Evolutionary conservation across 2,329 filamentous ascomycete species (phyloP), one percentile per base, ranked within the genome.

Genomic region (Epichloe brachyelytri): DNA sequence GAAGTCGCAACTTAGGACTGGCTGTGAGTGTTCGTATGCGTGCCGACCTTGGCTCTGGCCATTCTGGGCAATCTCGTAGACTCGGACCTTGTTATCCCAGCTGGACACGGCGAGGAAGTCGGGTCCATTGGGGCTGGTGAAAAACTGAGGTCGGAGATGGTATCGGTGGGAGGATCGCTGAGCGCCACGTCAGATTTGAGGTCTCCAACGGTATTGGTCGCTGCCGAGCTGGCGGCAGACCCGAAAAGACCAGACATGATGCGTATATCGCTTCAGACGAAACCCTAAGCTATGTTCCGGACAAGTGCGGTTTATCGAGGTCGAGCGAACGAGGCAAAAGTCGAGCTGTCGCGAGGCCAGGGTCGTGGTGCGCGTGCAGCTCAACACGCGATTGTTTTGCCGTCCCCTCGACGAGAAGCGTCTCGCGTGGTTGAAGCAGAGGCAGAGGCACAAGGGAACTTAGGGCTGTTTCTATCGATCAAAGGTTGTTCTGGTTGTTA

Each of bases 11-110:
- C 81, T 86, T 54, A 98, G 72, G 3, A 95, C 90, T 3, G 90
- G 88, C 43, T 78, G 87, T 57, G 88, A 85, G 69, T 94, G 88
- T 59, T 94, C 86, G 63, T 93, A 94, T 53, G 85, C 73, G 56
- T 88, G 88, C 63, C 90, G 91, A 47, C 88, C 89, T 65, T 88
- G 81, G 62, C 86, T 91, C 64, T 86, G 79, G 43, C 89, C 88
- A 58, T 81, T 81, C 51, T 70, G 71, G 57, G 84, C 81, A 64
- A 97, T 88, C 68, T 97, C 88, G 71, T 97, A 98, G 65, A 98
- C 91, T 63, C 90, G 85, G 56, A 97, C 88, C 68, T 95, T 95
- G 74, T 94, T 95, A 71, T 98, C 93, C 93, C 93, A 98, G 60
- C 88, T 95, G 46, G 88, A 75, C 37, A 96, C 87, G 22, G 91